A percentile compares a stretch with the other conserved stretches of the same genome.
phyloP scores from a whole-genome alignment of 805 yeast genomes.

The Tetrapisispora arboricola region DNA sequence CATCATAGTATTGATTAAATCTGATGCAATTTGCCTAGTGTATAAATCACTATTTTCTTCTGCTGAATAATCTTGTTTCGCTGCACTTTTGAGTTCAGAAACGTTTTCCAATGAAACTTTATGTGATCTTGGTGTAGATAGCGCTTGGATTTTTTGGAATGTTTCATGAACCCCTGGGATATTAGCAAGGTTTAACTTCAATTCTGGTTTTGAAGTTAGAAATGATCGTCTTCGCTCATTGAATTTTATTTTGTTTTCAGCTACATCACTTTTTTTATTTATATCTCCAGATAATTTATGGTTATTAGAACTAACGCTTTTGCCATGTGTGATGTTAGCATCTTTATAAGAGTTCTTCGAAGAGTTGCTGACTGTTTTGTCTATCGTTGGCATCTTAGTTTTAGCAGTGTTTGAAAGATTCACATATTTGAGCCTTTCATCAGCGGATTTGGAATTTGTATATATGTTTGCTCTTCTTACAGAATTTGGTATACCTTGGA shows the following conservation, averaged over 20 bases:
- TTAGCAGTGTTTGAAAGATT: neutral
- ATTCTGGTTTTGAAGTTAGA: neutral
- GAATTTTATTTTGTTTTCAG: neutral
- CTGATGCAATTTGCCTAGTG: conserved; percentile 29
- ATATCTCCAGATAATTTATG: neutral
- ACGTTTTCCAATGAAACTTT: neutral
- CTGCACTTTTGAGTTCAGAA: conserved; percentile 1
- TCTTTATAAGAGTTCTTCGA: neutral
- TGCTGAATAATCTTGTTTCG: neutral
- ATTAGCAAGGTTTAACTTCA: neutral
- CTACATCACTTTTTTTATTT: neutral
- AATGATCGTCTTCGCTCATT: conserved; percentile 6
- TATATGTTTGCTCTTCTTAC: conserved; percentile 2
- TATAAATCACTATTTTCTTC: conserved; percentile 10
- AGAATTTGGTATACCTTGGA: conserved; percentile 26
- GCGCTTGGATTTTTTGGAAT: neutral
- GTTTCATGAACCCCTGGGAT: conserved; percentile 3
- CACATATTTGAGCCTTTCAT: neutral
- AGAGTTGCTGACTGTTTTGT: neutral
- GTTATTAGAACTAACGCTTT: neutral
- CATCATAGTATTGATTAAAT: conserved; percentile 42
- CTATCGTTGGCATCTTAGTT: neutral
- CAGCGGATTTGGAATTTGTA: neutral
- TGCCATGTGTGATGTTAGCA: neutral
- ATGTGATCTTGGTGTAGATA: neutral